A percentile compares a stretch with the other conserved stretches of the same genome.
Evolutionary conservation across 2,329 filamentous ascomycete genomes (phyloP).

Genomic region (Ascochyta rabiei): DNA sequence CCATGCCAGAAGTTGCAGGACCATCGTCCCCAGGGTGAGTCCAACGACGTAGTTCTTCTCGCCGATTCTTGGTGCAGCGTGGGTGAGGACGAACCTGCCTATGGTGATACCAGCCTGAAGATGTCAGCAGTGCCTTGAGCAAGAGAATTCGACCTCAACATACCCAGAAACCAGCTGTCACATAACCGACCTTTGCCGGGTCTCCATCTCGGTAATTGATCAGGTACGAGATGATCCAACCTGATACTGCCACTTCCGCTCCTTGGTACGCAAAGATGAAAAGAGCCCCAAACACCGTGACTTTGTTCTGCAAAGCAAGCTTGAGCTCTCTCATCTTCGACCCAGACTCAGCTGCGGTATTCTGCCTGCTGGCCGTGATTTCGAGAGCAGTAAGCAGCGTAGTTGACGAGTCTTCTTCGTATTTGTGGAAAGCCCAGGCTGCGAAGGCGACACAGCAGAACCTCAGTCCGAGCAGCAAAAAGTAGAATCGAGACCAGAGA

Average conservation of each 20-base stretch:
- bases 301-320: slow-evolving; percentile 57
- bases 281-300: slow-evolving; percentile 74
- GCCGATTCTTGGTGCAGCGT: slow-evolving; percentile 69
- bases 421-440: slow-evolving; percentile 72
- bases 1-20: slow-evolving; percentile 81
- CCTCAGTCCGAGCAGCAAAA: slow-evolving; percentile 66
- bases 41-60: slow-evolving; percentile 72
- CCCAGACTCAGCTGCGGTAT: slow-evolving; percentile 41
- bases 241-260: slow-evolving; percentile 80
- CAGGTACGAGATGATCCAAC: slow-evolving; percentile 86
- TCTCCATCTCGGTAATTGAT: slow-evolving; percentile 74
- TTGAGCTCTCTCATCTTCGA: slow-evolving; percentile 58
- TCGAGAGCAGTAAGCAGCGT: slow-evolving; percentile 54
- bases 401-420: slow-evolving; percentile 65
- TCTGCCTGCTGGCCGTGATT: slow-evolving; percentile 50
- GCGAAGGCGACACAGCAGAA: slow-evolving; percentile 63
- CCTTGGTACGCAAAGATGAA: slow-evolving; percentile 90
- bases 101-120: slow-evolving; percentile 74
- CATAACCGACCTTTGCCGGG: slow-evolving; percentile 76
- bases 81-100: slow-evolving; percentile 74
- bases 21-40: slow-evolving; percentile 65
- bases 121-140: neutral
- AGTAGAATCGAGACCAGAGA: slow-evolving; percentile 75
- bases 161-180: slow-evolving; percentile 71
- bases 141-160: neutral